Evolutionary conservation across 78 protist genomes (phyloP).

Genomic region (Ministeria vibrans): DNA sequence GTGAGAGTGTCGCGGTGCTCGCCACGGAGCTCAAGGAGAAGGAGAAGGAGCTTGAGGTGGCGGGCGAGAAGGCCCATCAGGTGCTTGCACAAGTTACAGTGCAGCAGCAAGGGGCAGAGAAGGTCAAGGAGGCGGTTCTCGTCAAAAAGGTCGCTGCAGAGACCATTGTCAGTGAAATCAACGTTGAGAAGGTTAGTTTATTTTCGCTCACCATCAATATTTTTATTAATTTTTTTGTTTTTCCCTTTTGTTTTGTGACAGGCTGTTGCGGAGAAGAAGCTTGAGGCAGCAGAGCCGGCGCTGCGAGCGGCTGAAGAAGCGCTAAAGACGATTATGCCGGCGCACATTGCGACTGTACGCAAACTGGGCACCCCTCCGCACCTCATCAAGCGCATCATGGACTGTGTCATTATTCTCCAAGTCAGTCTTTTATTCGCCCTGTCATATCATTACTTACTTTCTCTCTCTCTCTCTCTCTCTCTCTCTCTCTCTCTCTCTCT

Average conservation of each 20-base stretch:
- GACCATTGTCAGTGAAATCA: conserved; percentile 46
- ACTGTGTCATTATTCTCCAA: conserved; percentile 75
- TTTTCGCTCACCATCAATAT: too few relatives aligned
- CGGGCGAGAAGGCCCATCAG: conserved; percentile 44
- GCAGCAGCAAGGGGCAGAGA: conserved; percentile 60
- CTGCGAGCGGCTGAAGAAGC: conserved; percentile 70
- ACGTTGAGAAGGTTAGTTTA: conserved; percentile 45
- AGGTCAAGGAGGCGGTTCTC: conserved; percentile 49
- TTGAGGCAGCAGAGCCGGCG: conserved; percentile 60
- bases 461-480: too few relatives aligned
- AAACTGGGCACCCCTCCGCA: conserved; percentile 64
- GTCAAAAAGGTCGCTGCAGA: conserved; percentile 22
- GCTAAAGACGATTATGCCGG: conserved; percentile 52
- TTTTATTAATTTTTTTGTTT: too few relatives aligned
- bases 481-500: too few relatives aligned
- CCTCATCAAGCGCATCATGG: conserved; percentile 68
- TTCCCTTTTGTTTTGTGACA: too few relatives aligned
- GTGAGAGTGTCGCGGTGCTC: conserved; percentile 53
- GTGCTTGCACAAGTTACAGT: conserved; percentile 54
- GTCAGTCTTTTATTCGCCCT: too few relatives aligned
- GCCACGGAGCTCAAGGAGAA: conserved; percentile 57
- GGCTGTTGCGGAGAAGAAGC: conserved; percentile 69
- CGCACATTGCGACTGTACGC: conserved; percentile 58
- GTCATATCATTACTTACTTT: too few relatives aligned
- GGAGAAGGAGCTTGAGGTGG: conserved; percentile 56